These are phyloP conservation scores for Rugonectria rugulosa DNA, from an alignment of 2,329 filamentous ascomycete genomes.

Conservation along the genomic window DNA sequence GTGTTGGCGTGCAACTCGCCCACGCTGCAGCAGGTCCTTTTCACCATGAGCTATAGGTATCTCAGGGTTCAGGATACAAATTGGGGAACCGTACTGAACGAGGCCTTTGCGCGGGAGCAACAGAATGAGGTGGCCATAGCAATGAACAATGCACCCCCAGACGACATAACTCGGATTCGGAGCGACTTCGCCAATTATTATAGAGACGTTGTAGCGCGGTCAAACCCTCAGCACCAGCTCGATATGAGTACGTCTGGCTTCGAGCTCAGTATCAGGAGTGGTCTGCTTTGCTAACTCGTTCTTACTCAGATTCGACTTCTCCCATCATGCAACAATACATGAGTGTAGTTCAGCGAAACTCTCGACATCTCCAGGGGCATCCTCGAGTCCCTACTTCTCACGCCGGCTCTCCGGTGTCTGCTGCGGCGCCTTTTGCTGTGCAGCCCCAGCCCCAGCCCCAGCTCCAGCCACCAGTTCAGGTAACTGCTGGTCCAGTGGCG, in stretches of 20 bases:
- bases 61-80: conserved; percentile 35
- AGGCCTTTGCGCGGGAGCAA: conserved; percentile 37
- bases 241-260: conserved; percentile 23
- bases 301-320: conserved; percentile 22
- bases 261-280: not conserved
- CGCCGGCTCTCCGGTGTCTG: not conserved
- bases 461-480: too few relatives aligned
- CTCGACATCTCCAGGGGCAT: conserved; percentile 16
- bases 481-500: conserved; percentile 3
- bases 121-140: conserved; percentile 29
- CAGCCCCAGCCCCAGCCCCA: conserved; percentile 18
- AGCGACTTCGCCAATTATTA: conserved; percentile 16
- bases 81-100: conserved; percentile 25
- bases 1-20: conserved; percentile 38
- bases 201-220: conserved; percentile 14
- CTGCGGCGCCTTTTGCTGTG: conserved; percentile 11
- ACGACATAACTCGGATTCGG: conserved; percentile 21
- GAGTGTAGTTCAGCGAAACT: conserved; percentile 12
- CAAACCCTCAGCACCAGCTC: conserved; percentile 8
- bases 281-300: conserved; percentile 14
- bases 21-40: conserved; percentile 38
- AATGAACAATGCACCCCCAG: conserved; percentile 8
- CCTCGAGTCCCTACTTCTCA: conserved; percentile 12
- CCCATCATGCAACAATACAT: conserved; percentile 15
- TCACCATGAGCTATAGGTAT: conserved; percentile 39